Evolutionary conservation across 805 yeast genomes (phyloP).

Genomic region (Wickerhamiella azymoides): DNA sequence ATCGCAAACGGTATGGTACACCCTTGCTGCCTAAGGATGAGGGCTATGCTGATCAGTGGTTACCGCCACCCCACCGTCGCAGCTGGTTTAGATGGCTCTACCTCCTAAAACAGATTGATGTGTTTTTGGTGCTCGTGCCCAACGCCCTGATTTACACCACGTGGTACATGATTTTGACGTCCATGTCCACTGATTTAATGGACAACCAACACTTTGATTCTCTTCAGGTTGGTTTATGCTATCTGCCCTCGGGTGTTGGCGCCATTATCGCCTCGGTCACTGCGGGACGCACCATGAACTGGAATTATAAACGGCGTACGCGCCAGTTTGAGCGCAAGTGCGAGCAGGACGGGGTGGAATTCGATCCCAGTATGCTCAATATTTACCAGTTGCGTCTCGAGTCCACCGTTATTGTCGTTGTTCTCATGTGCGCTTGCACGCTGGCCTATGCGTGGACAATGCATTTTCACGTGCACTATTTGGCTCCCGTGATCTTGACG

Average conservation of each 20-base stretch:
- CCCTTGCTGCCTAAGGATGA: slow-evolving; percentile 16
- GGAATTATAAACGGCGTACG: slow-evolving; percentile 29
- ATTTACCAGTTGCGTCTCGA: slow-evolving; percentile 41
- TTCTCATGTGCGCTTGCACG: slow-evolving; percentile 29
- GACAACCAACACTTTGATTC: slow-evolving; percentile 37
- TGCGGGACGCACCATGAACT: slow-evolving; percentile 45
- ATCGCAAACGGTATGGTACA: slow-evolving; percentile 15
- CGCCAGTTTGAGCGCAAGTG: slow-evolving; percentile 15
- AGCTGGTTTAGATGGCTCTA: slow-evolving; percentile 27
- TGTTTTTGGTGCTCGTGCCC: slow-evolving; percentile 38
- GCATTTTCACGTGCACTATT: slow-evolving; percentile 32
- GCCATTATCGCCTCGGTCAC: slow-evolving; percentile 46
- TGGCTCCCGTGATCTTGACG: slow-evolving; percentile 44
- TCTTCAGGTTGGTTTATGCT: slow-evolving; percentile 53
- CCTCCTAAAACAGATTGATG: slow-evolving; percentile 32
- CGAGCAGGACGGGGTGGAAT: slow-evolving; percentile 24
- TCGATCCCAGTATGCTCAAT: slow-evolving; percentile 25
- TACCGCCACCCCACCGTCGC: slow-evolving; percentile 13
- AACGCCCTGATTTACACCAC: slow-evolving; percentile 49
- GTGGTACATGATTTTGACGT: slow-evolving; percentile 59
- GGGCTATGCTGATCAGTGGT: slow-evolving; percentile 16
- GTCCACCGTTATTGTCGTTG: slow-evolving; percentile 32
- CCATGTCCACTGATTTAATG: slow-evolving; percentile 43
- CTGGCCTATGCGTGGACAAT: slow-evolving; percentile 66
- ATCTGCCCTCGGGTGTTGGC: slow-evolving; percentile 60